A percentile compares a stretch with the other conserved stretches of the same genome.
Conservation (phyloP, 768 basidiomycete genomes). For the Termitomyces heimii region DNA sequence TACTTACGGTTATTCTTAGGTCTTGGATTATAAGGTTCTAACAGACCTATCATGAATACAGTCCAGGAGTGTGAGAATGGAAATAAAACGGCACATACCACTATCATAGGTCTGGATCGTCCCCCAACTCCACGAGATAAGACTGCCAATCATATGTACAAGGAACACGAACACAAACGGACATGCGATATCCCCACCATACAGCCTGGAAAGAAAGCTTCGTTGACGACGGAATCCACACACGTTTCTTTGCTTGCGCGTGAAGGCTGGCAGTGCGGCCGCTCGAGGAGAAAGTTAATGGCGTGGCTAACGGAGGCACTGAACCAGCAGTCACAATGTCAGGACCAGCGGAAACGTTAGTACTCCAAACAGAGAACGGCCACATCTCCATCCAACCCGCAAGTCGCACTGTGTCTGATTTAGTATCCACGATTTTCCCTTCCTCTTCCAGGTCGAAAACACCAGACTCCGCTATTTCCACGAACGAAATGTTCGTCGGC, state of each 20-base stretch:
- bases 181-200: conserved; percentile 89
- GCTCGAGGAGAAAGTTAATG: conserved; percentile 1
- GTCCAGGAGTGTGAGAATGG: neutral
- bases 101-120: conserved; percentile 68
- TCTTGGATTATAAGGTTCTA: too few species aligned
- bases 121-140: conserved; percentile 79
- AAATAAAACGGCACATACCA: conserved; percentile 30
- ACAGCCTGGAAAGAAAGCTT: conserved; percentile 71
- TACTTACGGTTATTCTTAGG: too few species aligned
- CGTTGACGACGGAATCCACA: conserved; percentile 71
- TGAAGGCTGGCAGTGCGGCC: neutral
- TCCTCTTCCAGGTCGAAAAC: conserved; percentile 18
- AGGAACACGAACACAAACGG: conserved; percentile 17
- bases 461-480: conserved; percentile 57
- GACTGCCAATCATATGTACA: conserved; percentile 42
- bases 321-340: neutral
- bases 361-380: conserved; percentile 11
- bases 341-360: neutral
- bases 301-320: neutral
- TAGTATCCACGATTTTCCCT: neutral
- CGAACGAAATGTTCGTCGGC: conserved; percentile 50
- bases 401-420: conserved; percentile 1
- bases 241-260: conserved; percentile 15
- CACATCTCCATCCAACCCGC: conserved; percentile 17
- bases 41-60: too few species aligned